Percentiles rank a stretch among this genome's conserved stretches.
Conservation (phyloP, 257 asterid species). For the Plantago ovata region DNA sequence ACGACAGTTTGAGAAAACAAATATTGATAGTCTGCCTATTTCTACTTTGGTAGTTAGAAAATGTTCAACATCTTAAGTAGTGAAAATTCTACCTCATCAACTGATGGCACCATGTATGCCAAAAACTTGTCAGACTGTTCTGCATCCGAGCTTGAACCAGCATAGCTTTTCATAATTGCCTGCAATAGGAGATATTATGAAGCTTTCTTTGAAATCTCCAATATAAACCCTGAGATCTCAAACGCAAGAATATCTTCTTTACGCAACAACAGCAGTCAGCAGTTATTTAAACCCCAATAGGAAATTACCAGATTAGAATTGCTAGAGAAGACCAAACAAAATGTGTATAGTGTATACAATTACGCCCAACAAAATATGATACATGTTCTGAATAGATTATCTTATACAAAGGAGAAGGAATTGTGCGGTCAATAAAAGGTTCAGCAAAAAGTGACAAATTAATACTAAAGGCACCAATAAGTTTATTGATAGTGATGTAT, state of each 20-base stretch:
- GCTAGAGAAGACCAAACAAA: background rate
- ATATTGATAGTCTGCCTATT: background rate
- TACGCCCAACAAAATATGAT: too few relatives aligned
- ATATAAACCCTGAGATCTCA: too few relatives aligned
- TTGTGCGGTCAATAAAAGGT: too few relatives aligned
- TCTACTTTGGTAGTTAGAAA: background rate
- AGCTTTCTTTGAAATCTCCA: background rate
- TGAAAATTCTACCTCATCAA: constrained; percentile 57
- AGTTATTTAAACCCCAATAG: constrained; percentile 11
- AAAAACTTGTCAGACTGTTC: constrained; percentile 70
- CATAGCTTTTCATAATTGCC: constrained; percentile 93
- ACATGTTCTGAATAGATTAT: too few relatives aligned
- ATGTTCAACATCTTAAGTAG: background rate
- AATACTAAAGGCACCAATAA: too few relatives aligned
- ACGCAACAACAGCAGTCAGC: constrained; percentile 4
- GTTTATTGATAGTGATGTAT: background rate
- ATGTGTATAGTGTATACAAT: background rate
- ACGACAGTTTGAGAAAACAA: constrained; percentile 6
- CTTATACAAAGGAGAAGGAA: too few relatives aligned
- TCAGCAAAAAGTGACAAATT: too few relatives aligned
- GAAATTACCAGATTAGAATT: background rate
- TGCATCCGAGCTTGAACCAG: constrained; percentile 51
- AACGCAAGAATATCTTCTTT: background rate
- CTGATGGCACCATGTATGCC: constrained; percentile 90
- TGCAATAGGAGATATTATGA: constrained; percentile 28